phyloP scores from a whole-genome alignment of 352 stramenopile genomes.

The Phytopythium chamaehyphon region DNA sequence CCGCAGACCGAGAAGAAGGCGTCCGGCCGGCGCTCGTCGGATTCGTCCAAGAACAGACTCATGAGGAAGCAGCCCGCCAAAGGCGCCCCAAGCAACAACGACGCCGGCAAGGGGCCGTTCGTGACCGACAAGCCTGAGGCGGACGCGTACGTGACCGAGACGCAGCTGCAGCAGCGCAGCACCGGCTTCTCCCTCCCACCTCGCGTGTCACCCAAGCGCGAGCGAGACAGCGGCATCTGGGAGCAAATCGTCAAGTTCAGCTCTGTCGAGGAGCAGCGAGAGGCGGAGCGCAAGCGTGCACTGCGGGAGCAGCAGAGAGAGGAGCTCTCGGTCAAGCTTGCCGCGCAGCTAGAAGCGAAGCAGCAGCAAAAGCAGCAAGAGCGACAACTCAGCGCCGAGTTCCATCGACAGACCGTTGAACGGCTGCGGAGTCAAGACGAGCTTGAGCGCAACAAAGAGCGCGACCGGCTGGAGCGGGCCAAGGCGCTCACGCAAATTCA shows the following conservation, averaged over 20 bases:
- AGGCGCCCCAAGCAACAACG: neutral
- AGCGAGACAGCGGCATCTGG: conserved; percentile 78
- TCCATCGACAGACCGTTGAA: conserved; percentile 46
- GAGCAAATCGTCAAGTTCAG: conserved; percentile 81
- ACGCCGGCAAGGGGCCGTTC: conserved; percentile 4
- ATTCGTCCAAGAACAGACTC: conserved; percentile 14
- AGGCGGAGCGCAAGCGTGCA: conserved; percentile 40
- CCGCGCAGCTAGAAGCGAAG: conserved; percentile 51
- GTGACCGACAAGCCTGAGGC: conserved; percentile 22
- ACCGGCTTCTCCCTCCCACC: conserved; percentile 60
- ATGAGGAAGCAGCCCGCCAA: conserved; percentile 7
- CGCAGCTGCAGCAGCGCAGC: conserved; percentile 68
- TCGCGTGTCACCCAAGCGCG: conserved; percentile 63
- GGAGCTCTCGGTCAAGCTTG: conserved; percentile 39
- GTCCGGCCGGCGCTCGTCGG: conserved; percentile 16
- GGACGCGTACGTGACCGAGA: conserved; percentile 60
- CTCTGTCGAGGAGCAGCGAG: conserved; percentile 59
- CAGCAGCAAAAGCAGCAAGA: conserved; percentile 29
- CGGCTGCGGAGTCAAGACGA: conserved; percentile 47
- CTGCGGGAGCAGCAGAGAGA: conserved; percentile 20
- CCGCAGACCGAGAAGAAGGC: conserved; percentile 4
- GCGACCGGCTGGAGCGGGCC: conserved; percentile 39
- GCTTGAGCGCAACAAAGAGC: conserved; percentile 53
- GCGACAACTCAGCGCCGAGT: conserved; percentile 37
- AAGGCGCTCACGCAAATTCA: conserved; percentile 68